Evolutionary conservation across 2,329 filamentous ascomycete genomes (phyloP), one percentile per base, ranked within the genome.

Genomic region (Talaromyces sp.): DNA sequence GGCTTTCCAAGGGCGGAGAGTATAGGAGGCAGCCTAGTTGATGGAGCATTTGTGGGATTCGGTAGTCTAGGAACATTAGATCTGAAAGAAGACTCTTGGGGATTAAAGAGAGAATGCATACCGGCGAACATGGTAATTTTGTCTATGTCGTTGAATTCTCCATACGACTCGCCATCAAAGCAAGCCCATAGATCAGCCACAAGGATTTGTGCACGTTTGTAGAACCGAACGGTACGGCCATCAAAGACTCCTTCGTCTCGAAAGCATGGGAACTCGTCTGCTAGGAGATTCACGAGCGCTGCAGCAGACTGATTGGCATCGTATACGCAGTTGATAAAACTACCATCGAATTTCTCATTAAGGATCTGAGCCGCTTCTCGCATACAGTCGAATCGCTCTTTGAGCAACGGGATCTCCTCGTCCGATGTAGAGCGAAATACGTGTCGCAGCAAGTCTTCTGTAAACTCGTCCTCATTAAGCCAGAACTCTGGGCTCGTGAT

Each of bases 171-270:
- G 54, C 92, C 93, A 62, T 94, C 87, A 75, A 98, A 98, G 68
- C 93, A 96, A 5, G 95, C 96, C 96, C 96, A 99, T 0, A 98
- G 76, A 76, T 99, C 95, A 24, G 96, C 96, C 2, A 96, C 93
- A 22, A 98, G 85, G 66, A 99, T 99, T 78, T 99, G 95, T 1
- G 95, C 93, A 11, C 96, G 88, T 80, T 99, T 99, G 74, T 97
- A 87, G 68, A 99, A 86, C 14, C 92, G 89, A 2, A 99, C 88
- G 64, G 84, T 85, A 52, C 89, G 88, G 10, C 88, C 88, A 62
- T 94, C 88, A 74, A 93, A 97, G 3, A 74, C 78, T 64, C 88
- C 86, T 74, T 93, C 90, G 73, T 99, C 95, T 24, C 89, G 85
- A 80, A 99, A 97, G 78, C 91, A 96, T 27, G 86, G 76, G 74